Conservation (phyloP, 2,329 filamentous ascomycete genomes). For the Penicillium sp. region DNA sequence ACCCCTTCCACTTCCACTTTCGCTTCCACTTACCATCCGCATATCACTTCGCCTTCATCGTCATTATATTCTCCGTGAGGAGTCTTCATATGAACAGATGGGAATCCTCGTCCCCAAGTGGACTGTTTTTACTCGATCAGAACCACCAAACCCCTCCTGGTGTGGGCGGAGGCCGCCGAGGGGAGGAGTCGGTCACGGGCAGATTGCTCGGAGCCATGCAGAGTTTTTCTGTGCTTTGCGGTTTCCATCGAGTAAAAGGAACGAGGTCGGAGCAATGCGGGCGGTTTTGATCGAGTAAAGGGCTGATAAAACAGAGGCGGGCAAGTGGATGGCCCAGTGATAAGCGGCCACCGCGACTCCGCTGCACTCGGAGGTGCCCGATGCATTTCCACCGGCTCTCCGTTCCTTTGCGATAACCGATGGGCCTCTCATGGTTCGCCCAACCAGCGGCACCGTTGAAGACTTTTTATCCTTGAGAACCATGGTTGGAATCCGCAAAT, state of each 20-base stretch:
- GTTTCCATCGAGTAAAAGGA: conserved; percentile 27
- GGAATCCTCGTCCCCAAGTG: neutral
- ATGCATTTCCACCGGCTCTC: conserved; percentile 10
- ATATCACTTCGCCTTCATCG: neutral
- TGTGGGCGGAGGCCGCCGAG: conserved; percentile 16
- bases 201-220: conserved; percentile 7
- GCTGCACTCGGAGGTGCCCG: conserved; percentile 36
- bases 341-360: conserved; percentile 10
- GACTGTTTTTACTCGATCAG: conserved; percentile 16
- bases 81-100: neutral
- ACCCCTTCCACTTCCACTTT: neutral
- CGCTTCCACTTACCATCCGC: neutral
- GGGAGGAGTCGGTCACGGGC: neutral
- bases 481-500: conserved; percentile 1
- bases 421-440: conserved; percentile 18
- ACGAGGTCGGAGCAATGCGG: conserved; percentile 4
- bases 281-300: conserved; percentile 37
- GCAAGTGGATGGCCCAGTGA: conserved; percentile 11
- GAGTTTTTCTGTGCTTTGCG: neutral
- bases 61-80: neutral
- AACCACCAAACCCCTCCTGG: conserved; percentile 11
- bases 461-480: conserved; percentile 1
- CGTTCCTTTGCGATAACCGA: neutral
- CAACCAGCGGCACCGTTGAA: neutral
- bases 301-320: conserved; percentile 18